Evolutionary conservation across 1,139 yeast genomes (phyloP).

Genomic region (Nakaseomyces sp.): DNA sequence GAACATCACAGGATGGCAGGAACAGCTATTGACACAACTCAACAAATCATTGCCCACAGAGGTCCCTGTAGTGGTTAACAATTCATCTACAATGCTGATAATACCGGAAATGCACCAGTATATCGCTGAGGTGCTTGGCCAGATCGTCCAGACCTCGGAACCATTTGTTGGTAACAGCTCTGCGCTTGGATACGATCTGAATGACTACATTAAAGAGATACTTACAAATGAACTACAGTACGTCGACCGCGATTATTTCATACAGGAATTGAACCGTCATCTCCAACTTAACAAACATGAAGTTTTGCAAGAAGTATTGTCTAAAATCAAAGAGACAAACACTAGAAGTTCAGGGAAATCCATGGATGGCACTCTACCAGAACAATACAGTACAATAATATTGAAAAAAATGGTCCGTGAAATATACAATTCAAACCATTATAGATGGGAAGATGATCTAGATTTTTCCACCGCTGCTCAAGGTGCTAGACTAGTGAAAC

Average conservation of each 20-base stretch:
- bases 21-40: slow-evolving; percentile 16
- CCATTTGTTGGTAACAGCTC: slow-evolving; percentile 8
- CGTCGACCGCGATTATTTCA: slow-evolving; percentile 24
- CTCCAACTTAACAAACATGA: slow-evolving; percentile 22
- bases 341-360: slow-evolving; percentile 5
- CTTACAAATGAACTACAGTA: slow-evolving; percentile 27
- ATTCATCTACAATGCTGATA: slow-evolving; percentile 20
- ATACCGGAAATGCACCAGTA: slow-evolving; percentile 28
- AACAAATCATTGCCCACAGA: slow-evolving; percentile 22
- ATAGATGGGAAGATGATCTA: slow-evolving; percentile 30
- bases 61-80: slow-evolving; percentile 27
- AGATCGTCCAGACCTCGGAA: slow-evolving; percentile 14
- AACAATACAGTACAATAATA: slow-evolving; percentile 23
- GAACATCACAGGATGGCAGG: slow-evolving; percentile 25
- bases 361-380: slow-evolving; percentile 9
- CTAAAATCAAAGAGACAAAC: slow-evolving; percentile 10
- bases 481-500: slow-evolving; percentile 27
- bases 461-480: slow-evolving; percentile 29
- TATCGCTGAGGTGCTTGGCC: slow-evolving; percentile 15
- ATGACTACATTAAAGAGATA: slow-evolving; percentile 26
- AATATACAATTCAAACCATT: slow-evolving; percentile 28
- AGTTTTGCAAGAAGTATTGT: slow-evolving; percentile 22
- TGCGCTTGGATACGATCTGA: slow-evolving; percentile 14
- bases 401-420: slow-evolving; percentile 24
- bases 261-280: slow-evolving; percentile 23